These are phyloP conservation scores for Salix viminalis DNA, from an alignment of 345 rosid species.

Conservation along the genomic window DNA sequence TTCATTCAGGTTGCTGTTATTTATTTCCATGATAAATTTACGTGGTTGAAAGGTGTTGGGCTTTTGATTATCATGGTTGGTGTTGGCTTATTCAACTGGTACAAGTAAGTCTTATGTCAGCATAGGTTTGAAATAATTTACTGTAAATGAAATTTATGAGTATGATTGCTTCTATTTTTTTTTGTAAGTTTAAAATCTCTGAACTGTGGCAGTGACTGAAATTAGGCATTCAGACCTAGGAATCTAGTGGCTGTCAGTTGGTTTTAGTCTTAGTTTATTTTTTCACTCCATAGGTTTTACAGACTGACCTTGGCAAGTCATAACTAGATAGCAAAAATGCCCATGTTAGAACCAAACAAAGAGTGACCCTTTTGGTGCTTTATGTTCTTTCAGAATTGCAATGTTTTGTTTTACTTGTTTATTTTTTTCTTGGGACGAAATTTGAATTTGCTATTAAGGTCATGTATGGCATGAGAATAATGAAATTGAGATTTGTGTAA, in stretches of 20 bases:
- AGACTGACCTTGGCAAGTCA: neutral
- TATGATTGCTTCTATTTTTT: neutral
- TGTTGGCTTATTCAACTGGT: constrained; percentile 93
- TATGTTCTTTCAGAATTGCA: too few relatives aligned
- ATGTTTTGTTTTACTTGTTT: too few relatives aligned
- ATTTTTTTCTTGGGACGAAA: too few relatives aligned
- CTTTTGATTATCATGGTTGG: constrained; percentile 80
- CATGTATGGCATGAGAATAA: too few relatives aligned
- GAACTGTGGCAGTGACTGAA: neutral
- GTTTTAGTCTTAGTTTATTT: neutral
- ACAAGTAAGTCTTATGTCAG: constrained; percentile 68
- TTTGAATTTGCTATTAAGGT: too few relatives aligned
- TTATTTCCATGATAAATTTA: constrained; percentile 90
- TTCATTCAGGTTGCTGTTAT: constrained; percentile 86
- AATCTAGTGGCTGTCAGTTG: neutral
- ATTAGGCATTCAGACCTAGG: neutral
- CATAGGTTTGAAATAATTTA: neutral
- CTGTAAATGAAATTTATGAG: neutral
- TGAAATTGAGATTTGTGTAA: too few relatives aligned
- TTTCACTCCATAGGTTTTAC: neutral
- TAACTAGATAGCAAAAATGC: too few relatives aligned
- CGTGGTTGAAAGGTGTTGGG: constrained; percentile 91
- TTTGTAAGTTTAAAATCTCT: neutral
- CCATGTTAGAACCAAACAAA: too few relatives aligned
- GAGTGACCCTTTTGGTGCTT: too few relatives aligned